Evolutionary conservation across 148 eudicot species (phyloP).

Genomic region (Camellia sinensis): DNA sequence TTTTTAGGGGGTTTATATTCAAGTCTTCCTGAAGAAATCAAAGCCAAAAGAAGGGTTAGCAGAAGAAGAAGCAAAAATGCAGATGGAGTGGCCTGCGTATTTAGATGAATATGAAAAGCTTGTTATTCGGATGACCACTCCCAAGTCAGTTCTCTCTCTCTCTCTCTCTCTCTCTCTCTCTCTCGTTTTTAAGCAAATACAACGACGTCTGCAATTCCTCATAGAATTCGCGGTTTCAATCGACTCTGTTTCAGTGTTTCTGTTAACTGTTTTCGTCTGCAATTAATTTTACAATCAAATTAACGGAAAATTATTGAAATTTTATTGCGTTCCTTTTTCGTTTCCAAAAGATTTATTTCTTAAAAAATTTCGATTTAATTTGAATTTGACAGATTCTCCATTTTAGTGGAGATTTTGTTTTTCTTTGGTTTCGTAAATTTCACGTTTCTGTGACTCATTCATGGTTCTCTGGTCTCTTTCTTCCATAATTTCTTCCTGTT

Average conservation of each 20-base stretch:
- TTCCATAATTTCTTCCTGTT: not conserved
- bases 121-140: slow-evolving; percentile 65
- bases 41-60: not conserved
- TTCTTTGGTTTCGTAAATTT: slow-evolving; percentile 5
- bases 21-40: not conserved
- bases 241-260: not conserved
- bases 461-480: not conserved
- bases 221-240: not conserved
- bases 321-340: not conserved
- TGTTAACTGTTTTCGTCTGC: not conserved
- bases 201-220: not conserved
- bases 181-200: not conserved
- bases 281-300: not conserved
- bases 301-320: not conserved
- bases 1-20: not conserved
- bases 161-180: not conserved
- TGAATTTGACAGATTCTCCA: not conserved
- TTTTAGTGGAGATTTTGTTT: not conserved
- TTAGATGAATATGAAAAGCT: slow-evolving; percentile 88
- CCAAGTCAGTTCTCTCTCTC: slow-evolving; percentile 45
- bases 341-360: not conserved
- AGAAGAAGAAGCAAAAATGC: slow-evolving; percentile 10
- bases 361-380: not conserved
- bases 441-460: slow-evolving; percentile 13
- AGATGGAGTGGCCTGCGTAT: slow-evolving; percentile 73